Evolutionary conservation across 2,329 filamentous ascomycete species (phyloP), one percentile per base, ranked within the genome.

Genomic region (Trichoderma atroviride): DNA sequence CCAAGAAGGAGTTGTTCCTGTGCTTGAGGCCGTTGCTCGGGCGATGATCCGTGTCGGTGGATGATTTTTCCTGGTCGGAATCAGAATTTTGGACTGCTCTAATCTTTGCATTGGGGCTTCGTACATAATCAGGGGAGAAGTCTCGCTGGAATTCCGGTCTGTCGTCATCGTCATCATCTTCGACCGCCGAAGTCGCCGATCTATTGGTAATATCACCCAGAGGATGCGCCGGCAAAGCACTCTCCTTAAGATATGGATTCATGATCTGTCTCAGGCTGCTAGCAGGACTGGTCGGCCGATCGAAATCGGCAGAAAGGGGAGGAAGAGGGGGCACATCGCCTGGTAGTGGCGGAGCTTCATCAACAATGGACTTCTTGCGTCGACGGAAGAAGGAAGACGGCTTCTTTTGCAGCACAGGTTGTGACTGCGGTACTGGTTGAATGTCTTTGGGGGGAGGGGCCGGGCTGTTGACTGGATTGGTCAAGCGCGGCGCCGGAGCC

Each of bases 321-420:
- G 83, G 79, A 62, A 83, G 73, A 1, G 82, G 80, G 7, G 81
- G 79, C 47, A 79, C 80, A 74, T 79, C 81, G 70, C 77, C 84
- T 70, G 79, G 85, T 35, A 90, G 79, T 10, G 91, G 89, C 40
- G 91, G 89, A 50, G 86, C 86, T 27, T 88, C 85, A 72, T 96
- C 94, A 16, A 89, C 87, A 40, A 93, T 81, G 5, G 94, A 97
- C 86, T 95, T 96, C 87, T 98, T 98, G 72, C 94, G 88, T 70
- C 96, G 87, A 71, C 96, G 88, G 82, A 98, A 98, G 82, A 99
- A 98, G 0, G 93, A 95, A 0, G 95, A 96, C 4, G 93, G 88
- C 79, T 97, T 97, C 83, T 97, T 97, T 75, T 92, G 92, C 63
- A 97, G 82, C 24, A 83, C 81, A 69, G 85, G 83, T 19, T 83